Evolutionary conservation across 208 protist species (phyloP).

Genomic region (Lotmaria passim): DNA sequence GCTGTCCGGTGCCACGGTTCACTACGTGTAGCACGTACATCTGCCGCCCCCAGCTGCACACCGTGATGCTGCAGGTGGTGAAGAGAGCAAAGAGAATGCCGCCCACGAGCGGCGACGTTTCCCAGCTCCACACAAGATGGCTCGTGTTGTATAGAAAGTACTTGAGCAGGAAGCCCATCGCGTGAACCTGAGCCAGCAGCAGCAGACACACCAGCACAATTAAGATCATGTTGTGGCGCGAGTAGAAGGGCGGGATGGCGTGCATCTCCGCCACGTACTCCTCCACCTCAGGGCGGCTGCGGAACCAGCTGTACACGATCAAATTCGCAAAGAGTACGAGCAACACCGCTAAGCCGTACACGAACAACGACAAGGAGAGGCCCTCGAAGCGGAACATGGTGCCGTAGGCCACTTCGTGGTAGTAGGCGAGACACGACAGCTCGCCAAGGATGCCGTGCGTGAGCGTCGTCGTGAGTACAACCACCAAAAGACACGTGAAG

Average conservation of each 20-base stretch:
- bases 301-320: constrained; percentile 72
- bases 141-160: constrained; percentile 67
- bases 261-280: constrained; percentile 57
- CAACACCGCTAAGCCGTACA: constrained; percentile 50
- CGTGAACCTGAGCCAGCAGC: constrained; percentile 53
- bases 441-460: constrained; percentile 49
- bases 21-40: constrained; percentile 13
- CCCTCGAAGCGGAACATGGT: constrained; percentile 66
- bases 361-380: constrained; percentile 54
- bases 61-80: constrained; percentile 17
- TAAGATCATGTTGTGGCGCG: constrained; percentile 36
- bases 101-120: constrained; percentile 70
- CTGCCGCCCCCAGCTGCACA: constrained; percentile 27
- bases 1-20: neutral
- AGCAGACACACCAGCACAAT: constrained; percentile 42
- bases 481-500: constrained; percentile 33
- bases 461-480: constrained; percentile 40
- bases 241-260: constrained; percentile 66
- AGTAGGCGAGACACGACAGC: constrained; percentile 58
- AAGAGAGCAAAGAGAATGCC: constrained; percentile 45
- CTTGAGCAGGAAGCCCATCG: constrained; percentile 65
- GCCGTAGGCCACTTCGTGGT: constrained; percentile 64
- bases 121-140: constrained; percentile 74
- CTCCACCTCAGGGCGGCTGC: constrained; percentile 50
- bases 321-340: constrained; percentile 51